Base-by-base conservation (phyloP, 768 basidiomycete species). In the Trametopsis cervina region DNA sequence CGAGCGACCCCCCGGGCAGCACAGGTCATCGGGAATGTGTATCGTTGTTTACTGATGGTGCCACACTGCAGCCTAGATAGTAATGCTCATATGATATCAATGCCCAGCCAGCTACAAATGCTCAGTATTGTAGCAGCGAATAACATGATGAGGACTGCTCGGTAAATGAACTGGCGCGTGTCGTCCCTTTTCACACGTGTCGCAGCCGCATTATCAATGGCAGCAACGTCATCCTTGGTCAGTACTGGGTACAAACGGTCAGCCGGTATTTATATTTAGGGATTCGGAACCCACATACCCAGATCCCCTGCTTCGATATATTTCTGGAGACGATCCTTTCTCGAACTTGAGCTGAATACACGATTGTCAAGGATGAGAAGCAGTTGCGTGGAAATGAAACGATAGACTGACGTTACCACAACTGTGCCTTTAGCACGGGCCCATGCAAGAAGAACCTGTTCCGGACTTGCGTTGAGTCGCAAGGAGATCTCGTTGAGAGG, bases 391-490 rank as follows among this genome's bases (percentile, higher is more conserved):
- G 44, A 59, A n/a, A 23, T n/a, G n/a, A n/a, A n/a, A n/a, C n/a
- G n/a, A n/a, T 45, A 22, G 0, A 55, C 66, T 20, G 60, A 85
- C 78, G 81, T 86, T 52, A 85, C 72, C 20, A 74, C 73, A 3
- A 85, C 76, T 0, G 75, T 76, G 9, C 78, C 81, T 60, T 89
- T 87, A 5, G 76, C 69, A 57, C 79, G 83, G 3, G 76, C 73
- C 85, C 85, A 86, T 0, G 83, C 82, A 6, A 87, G 69, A 4
- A 88, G 67, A 7, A 86, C 74, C 59, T 89, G 85, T 49, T 85
- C 85, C 1, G 74, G 66, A 2, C 74, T 74, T 13, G 71, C 77
- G 6, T 70, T 66, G 20, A 78, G 69, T 4, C 74, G 66, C 7
- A 66, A 57, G 0, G 82, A 77, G 27, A 85, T 80, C 13, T 65